Conservation (phyloP, 208 protist genomes). For the Lotmaria passim region DNA sequence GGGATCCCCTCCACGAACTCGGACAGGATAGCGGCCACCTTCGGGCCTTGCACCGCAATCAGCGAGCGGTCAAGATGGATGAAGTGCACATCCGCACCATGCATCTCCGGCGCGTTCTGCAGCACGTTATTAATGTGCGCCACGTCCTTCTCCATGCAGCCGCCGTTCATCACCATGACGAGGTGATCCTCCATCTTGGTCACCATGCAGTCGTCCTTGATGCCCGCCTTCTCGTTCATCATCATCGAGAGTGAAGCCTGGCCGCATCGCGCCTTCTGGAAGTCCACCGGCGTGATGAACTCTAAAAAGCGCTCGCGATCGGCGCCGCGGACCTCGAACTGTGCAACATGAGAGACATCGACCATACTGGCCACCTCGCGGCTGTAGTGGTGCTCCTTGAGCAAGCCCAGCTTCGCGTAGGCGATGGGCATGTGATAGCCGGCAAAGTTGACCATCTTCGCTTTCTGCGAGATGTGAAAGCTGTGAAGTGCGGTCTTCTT, state of each 20-base stretch:
- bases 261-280: conserved; percentile 47
- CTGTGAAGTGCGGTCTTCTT: conserved; percentile 84
- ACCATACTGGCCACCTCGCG: conserved; percentile 92
- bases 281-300: conserved; percentile 85
- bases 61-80: conserved; percentile 80
- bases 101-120: conserved; percentile 47
- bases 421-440: conserved; percentile 97
- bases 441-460: conserved; percentile 95
- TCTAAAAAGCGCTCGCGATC: conserved; percentile 95
- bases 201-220: conserved; percentile 97
- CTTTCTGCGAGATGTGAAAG: conserved; percentile 84
- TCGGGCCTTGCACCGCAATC: conserved; percentile 95
- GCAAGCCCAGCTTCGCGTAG: conserved; percentile 85
- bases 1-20: conserved; percentile 36
- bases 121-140: conserved; percentile 67
- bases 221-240: conserved; percentile 91
- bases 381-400: conserved; percentile 92
- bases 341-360: conserved; percentile 98
- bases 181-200: conserved; percentile 89
- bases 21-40: conserved; percentile 62
- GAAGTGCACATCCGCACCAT: conserved; percentile 82
- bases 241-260: conserved; percentile 88
- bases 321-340: conserved; percentile 88
- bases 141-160: conserved; percentile 95
- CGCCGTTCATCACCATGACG: conserved; percentile 97